These are phyloP conservation scores for Fraxinus paxiana DNA, from an alignment of 305 asterid genomes.

Conservation along the genomic window DNA sequence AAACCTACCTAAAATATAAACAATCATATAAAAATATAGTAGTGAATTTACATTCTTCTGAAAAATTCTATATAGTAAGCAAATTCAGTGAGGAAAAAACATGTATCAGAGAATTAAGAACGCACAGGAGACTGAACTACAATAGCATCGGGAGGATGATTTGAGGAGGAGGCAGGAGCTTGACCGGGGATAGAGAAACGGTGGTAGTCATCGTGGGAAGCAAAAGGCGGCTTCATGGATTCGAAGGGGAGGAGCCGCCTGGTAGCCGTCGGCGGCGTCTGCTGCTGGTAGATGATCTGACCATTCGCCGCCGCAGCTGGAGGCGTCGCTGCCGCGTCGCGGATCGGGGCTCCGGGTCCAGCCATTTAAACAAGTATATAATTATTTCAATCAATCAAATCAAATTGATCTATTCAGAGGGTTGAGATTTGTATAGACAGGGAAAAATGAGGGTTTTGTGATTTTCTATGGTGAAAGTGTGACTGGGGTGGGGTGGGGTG, in stretches of 20 bases:
- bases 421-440: conserved; percentile 22
- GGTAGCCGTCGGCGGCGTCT: conserved; percentile 49
- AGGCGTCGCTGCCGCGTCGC: conserved; percentile 48
- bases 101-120: conserved; percentile 3
- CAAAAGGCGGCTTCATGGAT: conserved; percentile 75
- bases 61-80: neutral
- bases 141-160: conserved; percentile 67
- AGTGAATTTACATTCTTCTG: conserved; percentile 10
- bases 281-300: conserved; percentile 32
- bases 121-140: conserved; percentile 77
- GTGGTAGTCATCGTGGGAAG: conserved; percentile 65
- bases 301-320: conserved; percentile 34
- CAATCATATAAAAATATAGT: neutral
- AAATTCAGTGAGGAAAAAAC: neutral
- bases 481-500: neutral
- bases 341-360: conserved; percentile 45
- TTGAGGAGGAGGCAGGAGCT: conserved; percentile 37
- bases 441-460: conserved; percentile 35
- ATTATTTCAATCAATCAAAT: neutral
- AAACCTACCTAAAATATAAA: neutral
- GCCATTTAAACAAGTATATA: conserved; percentile 34
- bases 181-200: conserved; percentile 54
- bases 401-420: conserved; percentile 6
- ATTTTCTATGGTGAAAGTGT: conserved; percentile 22
- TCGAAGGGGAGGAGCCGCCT: conserved; percentile 76